phyloP scores from a whole-genome alignment of 768 basidiomycete genomes.

The Lactifluus piperatus region DNA sequence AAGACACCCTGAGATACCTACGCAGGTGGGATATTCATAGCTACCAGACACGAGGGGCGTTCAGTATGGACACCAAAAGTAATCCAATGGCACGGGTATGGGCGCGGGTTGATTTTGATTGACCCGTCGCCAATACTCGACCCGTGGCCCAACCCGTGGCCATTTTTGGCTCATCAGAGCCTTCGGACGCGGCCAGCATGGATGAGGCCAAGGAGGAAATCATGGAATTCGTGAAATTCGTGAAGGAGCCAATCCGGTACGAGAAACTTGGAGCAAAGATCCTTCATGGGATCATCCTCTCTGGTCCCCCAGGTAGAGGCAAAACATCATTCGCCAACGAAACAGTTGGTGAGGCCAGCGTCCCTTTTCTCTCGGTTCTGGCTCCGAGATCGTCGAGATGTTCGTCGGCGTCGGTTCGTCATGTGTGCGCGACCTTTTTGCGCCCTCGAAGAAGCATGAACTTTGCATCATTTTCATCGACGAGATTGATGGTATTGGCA shows the following conservation, averaged over 20 bases:
- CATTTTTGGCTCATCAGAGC: no score
- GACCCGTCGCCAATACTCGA: no score
- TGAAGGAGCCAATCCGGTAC: conserved; percentile 92
- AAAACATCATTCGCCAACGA: conserved; percentile 98
- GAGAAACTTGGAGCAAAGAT: conserved; percentile 98
- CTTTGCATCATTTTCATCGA: conserved; percentile 99
- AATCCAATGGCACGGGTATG: no score
- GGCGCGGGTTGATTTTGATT: no score
- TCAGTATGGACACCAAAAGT: no score
- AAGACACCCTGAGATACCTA: no score
- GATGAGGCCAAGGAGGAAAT: conserved; percentile 99
- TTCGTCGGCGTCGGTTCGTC: conserved; percentile 99
- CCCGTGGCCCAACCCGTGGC: no score
- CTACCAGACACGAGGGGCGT: no score
- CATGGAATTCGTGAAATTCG: conserved; percentile 99
- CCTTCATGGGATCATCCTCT: conserved; percentile 89
- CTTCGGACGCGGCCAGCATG: conserved; percentile 98
- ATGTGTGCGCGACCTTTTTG: conserved; percentile 94
- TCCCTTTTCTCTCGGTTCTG: conserved; percentile 99
- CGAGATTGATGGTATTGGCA: conserved; percentile 99
- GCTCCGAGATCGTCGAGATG: conserved; percentile 99
- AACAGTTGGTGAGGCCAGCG: conserved; percentile 94
- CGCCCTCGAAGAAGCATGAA: conserved; percentile 94
- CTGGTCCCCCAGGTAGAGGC: conserved; percentile 95
- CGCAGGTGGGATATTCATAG: no score